Conservation (phyloP, 345 rosid genomes). For the Dimocarpus longan region DNA sequence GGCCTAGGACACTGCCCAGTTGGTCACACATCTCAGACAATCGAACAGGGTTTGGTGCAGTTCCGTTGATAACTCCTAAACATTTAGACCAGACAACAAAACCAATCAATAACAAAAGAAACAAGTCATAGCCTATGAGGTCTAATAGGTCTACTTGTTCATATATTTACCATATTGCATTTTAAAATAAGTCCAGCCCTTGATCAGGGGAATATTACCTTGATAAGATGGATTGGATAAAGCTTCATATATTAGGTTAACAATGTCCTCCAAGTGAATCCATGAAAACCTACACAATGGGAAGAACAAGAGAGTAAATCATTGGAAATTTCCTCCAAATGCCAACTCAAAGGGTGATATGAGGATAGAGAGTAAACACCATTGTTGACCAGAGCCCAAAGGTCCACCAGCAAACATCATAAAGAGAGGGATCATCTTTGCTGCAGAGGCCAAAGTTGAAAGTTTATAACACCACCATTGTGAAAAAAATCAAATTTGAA, state of each 20-base stretch:
- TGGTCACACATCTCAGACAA: slow-evolving; percentile 82
- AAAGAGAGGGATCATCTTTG: slow-evolving; percentile 93
- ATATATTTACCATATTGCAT: neutral
- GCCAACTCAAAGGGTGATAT: neutral
- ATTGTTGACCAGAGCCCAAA: slow-evolving; percentile 86
- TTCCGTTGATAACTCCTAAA: slow-evolving; percentile 92
- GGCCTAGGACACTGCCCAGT: slow-evolving; percentile 75
- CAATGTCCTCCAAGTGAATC: slow-evolving; percentile 94
- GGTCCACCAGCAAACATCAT: slow-evolving; percentile 99
- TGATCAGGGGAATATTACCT: slow-evolving; percentile 40
- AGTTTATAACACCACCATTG: slow-evolving; percentile 6
- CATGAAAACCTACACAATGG: slow-evolving; percentile 79
- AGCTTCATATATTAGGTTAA: slow-evolving; percentile 81
- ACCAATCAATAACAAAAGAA: neutral
- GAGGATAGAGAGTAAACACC: slow-evolving; percentile 44
- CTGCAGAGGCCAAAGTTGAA: slow-evolving; percentile 43
- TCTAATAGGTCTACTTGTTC: too few species aligned
- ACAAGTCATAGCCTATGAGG: neutral
- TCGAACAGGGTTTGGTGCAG: slow-evolving; percentile 92
- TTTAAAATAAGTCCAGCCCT: neutral
- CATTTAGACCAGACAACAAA: slow-evolving; percentile 8
- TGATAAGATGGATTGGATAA: slow-evolving; percentile 74
- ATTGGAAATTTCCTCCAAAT: neutral
- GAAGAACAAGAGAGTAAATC: slow-evolving; percentile 7
- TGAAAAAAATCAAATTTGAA: neutral